phyloP scores from a whole-genome alignment of 2,329 filamentous ascomycete species.

The Tolypocladium nubicola region DNA sequence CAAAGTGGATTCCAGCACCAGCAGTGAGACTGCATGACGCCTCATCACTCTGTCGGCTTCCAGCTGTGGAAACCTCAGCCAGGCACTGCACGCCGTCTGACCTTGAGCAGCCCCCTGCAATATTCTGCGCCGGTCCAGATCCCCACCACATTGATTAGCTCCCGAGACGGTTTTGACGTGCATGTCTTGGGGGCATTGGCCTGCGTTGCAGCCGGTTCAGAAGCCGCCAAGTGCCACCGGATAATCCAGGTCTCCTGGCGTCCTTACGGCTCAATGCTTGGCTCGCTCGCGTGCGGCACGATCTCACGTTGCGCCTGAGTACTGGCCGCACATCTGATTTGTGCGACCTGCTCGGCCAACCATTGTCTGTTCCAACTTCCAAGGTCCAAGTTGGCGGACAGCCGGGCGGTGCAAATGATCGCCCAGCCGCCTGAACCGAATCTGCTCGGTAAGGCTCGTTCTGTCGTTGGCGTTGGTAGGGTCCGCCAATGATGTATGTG shows the following conservation, averaged over 20 bases:
- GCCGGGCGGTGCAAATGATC: background rate
- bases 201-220: background rate
- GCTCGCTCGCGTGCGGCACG: background rate
- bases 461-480: background rate
- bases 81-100: background rate
- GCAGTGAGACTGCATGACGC: background rate
- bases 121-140: background rate
- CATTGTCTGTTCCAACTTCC: background rate
- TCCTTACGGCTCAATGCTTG: background rate
- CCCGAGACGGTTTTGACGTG: background rate
- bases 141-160: background rate
- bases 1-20: background rate
- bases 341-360: background rate
- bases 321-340: background rate
- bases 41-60: slow-evolving; percentile 4
- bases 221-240: background rate
- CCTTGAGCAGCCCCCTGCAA: background rate
- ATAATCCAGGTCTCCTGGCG: background rate
- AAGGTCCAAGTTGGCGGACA: background rate
- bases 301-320: background rate
- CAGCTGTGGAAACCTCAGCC: slow-evolving; percentile 1
- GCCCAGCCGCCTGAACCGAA: background rate
- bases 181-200: background rate
- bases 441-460: background rate
- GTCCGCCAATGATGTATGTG: background rate